phyloP scores from a whole-genome alignment of 106 monocot species.

The Dendrobium officinale region DNA sequence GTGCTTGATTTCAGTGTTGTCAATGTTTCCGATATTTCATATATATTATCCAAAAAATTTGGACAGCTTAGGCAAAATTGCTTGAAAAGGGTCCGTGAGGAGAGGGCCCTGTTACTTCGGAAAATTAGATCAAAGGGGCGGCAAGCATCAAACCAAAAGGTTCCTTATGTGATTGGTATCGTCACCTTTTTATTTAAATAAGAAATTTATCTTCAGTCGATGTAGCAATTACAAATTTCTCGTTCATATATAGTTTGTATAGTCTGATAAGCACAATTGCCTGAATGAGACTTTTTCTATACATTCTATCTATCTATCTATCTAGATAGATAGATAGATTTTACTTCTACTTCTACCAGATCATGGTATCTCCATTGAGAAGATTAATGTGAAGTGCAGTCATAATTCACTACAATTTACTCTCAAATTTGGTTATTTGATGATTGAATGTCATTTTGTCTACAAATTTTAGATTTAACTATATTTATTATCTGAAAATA shows the following conservation, averaged over 20 bases:
- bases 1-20: background rate
- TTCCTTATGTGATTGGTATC: slow-evolving; percentile 3
- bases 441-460: too few relatives aligned
- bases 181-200: slow-evolving; percentile 2
- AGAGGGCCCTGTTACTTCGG: slow-evolving; percentile 66
- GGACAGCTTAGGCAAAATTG: slow-evolving; percentile 78
- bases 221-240: background rate
- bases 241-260: background rate
- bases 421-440: too few relatives aligned
- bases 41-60: background rate
- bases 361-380: too few relatives aligned
- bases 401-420: too few relatives aligned
- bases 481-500: too few relatives aligned
- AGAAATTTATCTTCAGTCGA: background rate
- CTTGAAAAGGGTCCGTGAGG: slow-evolving; percentile 59
- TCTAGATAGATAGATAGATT: too few relatives aligned
- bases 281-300: background rate
- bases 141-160: slow-evolving; percentile 42
- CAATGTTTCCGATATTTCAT: background rate
- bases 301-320: too few relatives aligned
- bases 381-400: too few relatives aligned
- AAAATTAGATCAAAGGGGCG: slow-evolving; percentile 40
- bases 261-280: background rate
- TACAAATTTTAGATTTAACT: too few relatives aligned
- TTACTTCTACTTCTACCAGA: too few relatives aligned